phyloP scores from a whole-genome alignment of 176 grass and related monocot species.

The Aegilops sharonensis region DNA sequence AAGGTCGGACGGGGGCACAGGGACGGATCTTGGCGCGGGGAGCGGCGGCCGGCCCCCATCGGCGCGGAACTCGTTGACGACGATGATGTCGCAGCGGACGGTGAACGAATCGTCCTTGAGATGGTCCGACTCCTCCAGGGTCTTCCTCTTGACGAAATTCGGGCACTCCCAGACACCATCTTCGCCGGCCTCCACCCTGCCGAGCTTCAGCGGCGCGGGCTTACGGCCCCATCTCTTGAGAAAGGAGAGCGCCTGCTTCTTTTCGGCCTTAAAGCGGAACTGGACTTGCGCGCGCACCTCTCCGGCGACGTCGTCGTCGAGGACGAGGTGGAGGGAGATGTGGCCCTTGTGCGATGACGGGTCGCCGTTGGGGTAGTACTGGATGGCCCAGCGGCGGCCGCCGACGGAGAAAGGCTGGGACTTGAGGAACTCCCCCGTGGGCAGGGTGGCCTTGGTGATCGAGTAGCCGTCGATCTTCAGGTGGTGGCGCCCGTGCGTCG shows the following conservation, averaged over 20 bases:
- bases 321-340: background rate
- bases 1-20: constrained; percentile 40
- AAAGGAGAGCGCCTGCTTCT: background rate
- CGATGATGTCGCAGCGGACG: background rate
- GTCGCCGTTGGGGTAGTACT: background rate
- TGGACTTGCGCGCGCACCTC: background rate
- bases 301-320: background rate
- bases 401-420: background rate
- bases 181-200: background rate
- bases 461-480: no score
- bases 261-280: background rate
- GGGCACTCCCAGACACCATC: background rate
- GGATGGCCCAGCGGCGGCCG: background rate
- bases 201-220: background rate
- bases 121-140: background rate
- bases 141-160: background rate
- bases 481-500: no score
- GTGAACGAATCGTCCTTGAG: background rate
- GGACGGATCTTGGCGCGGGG: constrained; percentile 12
- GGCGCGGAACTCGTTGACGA: background rate
- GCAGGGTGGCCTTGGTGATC: background rate
- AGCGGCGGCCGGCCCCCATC: background rate
- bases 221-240: background rate
- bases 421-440: background rate
- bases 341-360: background rate